These are phyloP conservation scores for Chenopodium berlandieri DNA, from an alignment of 148 eudicot species.

Conservation along the genomic window DNA sequence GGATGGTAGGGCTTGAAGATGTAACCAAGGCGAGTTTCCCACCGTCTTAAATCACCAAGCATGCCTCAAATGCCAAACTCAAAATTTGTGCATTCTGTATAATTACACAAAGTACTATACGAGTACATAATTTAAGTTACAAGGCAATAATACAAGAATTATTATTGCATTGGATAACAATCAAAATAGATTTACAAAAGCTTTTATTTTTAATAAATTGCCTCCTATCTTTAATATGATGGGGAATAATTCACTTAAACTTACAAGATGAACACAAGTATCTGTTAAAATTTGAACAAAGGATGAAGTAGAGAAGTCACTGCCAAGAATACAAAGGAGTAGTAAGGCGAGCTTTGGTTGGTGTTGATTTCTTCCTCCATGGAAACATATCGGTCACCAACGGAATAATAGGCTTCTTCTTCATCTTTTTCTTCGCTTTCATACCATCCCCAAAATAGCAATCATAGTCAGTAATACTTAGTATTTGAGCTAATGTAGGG, in stretches of 20 bases:
- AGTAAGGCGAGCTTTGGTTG: background rate
- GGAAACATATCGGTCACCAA: slow-evolving; percentile 54
- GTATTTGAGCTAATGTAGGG: slow-evolving; percentile 49
- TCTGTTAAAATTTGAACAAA: too few species aligned
- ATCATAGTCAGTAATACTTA: slow-evolving; percentile 45
- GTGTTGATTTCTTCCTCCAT: slow-evolving; percentile 44
- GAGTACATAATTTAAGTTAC: too few species aligned
- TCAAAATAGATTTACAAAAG: too few species aligned
- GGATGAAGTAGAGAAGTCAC: background rate
- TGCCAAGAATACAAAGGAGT: slow-evolving; percentile 6
- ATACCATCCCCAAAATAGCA: slow-evolving; percentile 26
- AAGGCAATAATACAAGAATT: too few species aligned
- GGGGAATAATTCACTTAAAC: background rate
- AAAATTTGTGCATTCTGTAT: too few species aligned
- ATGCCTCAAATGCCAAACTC: too few species aligned
- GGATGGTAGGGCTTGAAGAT: too few species aligned
- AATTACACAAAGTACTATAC: too few species aligned
- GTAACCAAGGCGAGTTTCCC: too few species aligned
- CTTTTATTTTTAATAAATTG: too few species aligned
- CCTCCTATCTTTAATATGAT: background rate
- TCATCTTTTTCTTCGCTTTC: slow-evolving; percentile 44
- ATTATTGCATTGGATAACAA: too few species aligned
- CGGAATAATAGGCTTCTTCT: slow-evolving; percentile 73
- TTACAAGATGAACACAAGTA: background rate
- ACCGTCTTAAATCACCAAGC: too few species aligned